These are phyloP conservation scores for Cutaneotrichosporon dermatis DNA, from an alignment of 1,284 basidiomycete genomes.

Conservation along the genomic window DNA sequence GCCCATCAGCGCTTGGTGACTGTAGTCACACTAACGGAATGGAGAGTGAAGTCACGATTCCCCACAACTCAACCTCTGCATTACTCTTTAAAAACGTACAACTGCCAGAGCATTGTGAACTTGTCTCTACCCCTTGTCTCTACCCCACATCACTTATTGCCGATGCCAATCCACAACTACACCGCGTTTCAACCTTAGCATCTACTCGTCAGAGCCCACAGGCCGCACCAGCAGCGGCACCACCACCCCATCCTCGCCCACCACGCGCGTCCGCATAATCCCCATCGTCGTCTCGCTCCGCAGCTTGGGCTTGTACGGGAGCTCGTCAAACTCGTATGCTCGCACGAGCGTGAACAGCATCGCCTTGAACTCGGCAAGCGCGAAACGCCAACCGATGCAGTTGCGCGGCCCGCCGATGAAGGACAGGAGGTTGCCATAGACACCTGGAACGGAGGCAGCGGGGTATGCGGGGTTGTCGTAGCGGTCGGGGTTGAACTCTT, in stretches of 20 bases:
- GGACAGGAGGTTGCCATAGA: conserved; percentile 52
- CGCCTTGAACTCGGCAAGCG: conserved; percentile 59
- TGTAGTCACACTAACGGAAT: too few relatives aligned
- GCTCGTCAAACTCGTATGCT: conserved; percentile 55
- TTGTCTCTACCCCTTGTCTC: too few relatives aligned
- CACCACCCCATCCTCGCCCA: conserved; percentile 40
- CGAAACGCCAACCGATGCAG: conserved; percentile 64
- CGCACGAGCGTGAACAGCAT: conserved; percentile 56
- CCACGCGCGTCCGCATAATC: conserved; percentile 20
- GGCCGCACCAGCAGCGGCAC: conserved; percentile 39
- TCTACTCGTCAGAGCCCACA: background rate
- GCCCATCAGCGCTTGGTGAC: too few relatives aligned
- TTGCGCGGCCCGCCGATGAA: conserved; percentile 60
- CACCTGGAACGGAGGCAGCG: conserved; percentile 52
- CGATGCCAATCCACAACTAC: too few relatives aligned
- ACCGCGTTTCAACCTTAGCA: background rate
- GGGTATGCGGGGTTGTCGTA: conserved; percentile 9
- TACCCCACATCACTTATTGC: too few relatives aligned
- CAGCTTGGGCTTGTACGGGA: conserved; percentile 36
- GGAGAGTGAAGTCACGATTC: too few relatives aligned
- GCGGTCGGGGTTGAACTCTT: conserved; percentile 54
- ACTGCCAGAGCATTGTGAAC: too few relatives aligned
- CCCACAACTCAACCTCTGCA: too few relatives aligned
- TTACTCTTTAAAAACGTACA: too few relatives aligned
- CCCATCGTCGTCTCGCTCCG: conserved; percentile 29